Conservation (phyloP, 495 filamentous ascomycete species). For the Penicillium macrosclerotiorum region DNA sequence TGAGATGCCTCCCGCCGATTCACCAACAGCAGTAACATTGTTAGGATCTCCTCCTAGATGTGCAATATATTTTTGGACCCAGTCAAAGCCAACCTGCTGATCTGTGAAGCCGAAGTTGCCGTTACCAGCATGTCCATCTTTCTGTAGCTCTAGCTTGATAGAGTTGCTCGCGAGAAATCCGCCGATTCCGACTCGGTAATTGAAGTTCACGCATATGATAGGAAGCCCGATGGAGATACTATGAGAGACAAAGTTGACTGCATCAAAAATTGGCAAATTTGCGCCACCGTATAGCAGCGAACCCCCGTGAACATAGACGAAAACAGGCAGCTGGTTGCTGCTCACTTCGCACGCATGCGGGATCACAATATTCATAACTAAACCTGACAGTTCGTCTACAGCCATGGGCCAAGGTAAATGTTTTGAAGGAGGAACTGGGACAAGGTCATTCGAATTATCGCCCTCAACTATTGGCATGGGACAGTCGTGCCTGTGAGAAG, state of each 20-base stretch:
- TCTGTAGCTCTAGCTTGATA: constrained; percentile 19
- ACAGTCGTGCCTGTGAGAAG: constrained; percentile 17
- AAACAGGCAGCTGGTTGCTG: constrained; percentile 16
- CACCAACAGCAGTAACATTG: constrained; percentile 63
- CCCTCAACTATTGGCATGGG: constrained; percentile 25
- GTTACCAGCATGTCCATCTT: constrained; percentile 19
- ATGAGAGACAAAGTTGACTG: constrained; percentile 26
- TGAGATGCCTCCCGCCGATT: constrained; percentile 62
- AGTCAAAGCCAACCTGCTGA: constrained; percentile 30
- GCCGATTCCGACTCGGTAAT: constrained; percentile 30
- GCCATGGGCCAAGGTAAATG: constrained; percentile 14
- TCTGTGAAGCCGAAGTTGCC: constrained; percentile 37
- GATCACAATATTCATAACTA: constrained; percentile 33
- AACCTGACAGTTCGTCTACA: constrained; percentile 24
- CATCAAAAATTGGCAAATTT: constrained; percentile 30
- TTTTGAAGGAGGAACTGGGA: constrained; percentile 23
- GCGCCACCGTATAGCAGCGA: constrained; percentile 30
- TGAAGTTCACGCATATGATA: constrained; percentile 29
- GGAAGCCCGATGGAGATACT: constrained; percentile 19
- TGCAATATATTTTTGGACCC: constrained; percentile 44
- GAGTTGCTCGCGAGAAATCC: constrained; percentile 26
- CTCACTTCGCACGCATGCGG: constrained; percentile 6
- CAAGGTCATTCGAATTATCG: constrained; percentile 24
- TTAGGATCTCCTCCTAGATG: constrained; percentile 61
- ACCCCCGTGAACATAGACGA: constrained; percentile 32